A percentile compares a stretch with the other conserved stretches of the same genome.
Evolutionary conservation across 805 yeast genomes (phyloP).

Genomic region (Cyberlindnera veronae): DNA sequence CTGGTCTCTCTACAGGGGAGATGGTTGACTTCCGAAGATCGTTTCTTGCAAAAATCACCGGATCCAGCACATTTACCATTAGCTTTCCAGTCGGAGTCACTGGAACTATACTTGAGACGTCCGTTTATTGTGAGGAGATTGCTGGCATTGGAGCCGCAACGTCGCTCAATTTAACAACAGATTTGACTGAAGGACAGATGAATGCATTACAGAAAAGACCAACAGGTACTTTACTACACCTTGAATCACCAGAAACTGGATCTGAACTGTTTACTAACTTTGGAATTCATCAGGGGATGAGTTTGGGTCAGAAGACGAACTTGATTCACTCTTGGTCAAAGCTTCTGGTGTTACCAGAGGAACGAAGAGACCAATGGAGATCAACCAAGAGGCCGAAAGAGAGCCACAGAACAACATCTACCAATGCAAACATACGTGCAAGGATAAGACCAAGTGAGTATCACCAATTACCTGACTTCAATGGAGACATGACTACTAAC

Average conservation of each 20-base stretch:
- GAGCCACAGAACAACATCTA: slow-evolving; percentile 31
- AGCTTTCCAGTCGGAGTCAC: slow-evolving; percentile 19
- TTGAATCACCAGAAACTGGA: slow-evolving; percentile 2
- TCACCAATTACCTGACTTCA: too few relatives aligned
- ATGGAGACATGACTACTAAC: slow-evolving; percentile 15
- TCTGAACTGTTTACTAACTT: slow-evolving; percentile 8
- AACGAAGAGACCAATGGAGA: background rate
- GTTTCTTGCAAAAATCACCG: slow-evolving; percentile 24
- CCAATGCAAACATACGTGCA: slow-evolving; percentile 42
- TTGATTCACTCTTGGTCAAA: slow-evolving; percentile 30
- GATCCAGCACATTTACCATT: slow-evolving; percentile 29
- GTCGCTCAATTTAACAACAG: slow-evolving; percentile 6
- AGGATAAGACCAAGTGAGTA: slow-evolving; percentile 28
- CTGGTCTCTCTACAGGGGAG: slow-evolving; percentile 31
- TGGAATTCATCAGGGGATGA: slow-evolving; percentile 16
- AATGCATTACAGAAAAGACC: background rate
- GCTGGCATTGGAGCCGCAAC: slow-evolving; percentile 27
- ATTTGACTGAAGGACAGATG: background rate
- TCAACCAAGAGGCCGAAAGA: slow-evolving; percentile 4
- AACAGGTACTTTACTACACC: slow-evolving; percentile 7
- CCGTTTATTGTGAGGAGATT: slow-evolving; percentile 38
- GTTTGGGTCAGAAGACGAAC: slow-evolving; percentile 24
- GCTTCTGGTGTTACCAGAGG: slow-evolving; percentile 11
- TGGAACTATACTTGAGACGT: slow-evolving; percentile 28
- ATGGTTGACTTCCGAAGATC: slow-evolving; percentile 45